Percentiles rank a stretch among this genome's conserved stretches.
Evolutionary conservation across 306 rosid species (phyloP).

Genomic region (Coriaria nepalensis): DNA sequence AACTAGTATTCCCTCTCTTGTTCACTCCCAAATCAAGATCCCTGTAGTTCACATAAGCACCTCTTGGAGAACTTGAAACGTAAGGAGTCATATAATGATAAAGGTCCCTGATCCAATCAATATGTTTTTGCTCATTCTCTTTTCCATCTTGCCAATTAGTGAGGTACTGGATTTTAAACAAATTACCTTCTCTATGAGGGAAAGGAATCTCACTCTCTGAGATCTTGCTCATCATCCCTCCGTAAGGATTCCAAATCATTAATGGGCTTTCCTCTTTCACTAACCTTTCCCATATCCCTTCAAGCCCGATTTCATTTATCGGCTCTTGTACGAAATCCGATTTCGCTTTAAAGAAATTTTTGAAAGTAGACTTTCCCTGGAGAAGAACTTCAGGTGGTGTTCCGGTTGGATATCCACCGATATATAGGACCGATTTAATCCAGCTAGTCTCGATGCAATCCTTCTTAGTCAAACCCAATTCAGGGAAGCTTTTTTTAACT

Average conservation of each 20-base stretch:
- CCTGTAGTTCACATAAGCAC: conserved; percentile 45
- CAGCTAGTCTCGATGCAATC: conserved; percentile 53
- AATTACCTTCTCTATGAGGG: conserved; percentile 43
- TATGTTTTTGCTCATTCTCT: conserved; percentile 20
- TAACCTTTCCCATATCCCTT: conserved; percentile 37
- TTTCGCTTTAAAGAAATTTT: conserved; percentile 42
- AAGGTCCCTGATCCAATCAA: conserved; percentile 27
- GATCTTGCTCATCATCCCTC: conserved; percentile 42
- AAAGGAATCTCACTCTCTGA: conserved; percentile 31
- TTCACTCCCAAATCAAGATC: conserved; percentile 41
- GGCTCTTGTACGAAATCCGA: conserved; percentile 41
- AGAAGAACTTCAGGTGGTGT: conserved; percentile 29
- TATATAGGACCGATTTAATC: conserved; percentile 31
- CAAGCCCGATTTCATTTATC: conserved; percentile 24
- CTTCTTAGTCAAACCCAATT: conserved; percentile 27
- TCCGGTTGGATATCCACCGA: conserved; percentile 21
- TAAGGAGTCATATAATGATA: conserved; percentile 27
- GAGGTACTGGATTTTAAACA: conserved; percentile 33
- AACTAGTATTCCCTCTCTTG: conserved; percentile 15
- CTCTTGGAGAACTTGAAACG: conserved; percentile 41
- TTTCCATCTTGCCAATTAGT: conserved; percentile 27
- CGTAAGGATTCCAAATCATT: conserved; percentile 43
- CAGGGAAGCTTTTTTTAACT: conserved; percentile 38
- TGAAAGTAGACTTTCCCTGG: conserved; percentile 17
- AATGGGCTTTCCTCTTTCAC: conserved; percentile 20